phyloP scores from a whole-genome alignment of 192 early-diverging fungal genomes.

The Podila verticillata region DNA sequence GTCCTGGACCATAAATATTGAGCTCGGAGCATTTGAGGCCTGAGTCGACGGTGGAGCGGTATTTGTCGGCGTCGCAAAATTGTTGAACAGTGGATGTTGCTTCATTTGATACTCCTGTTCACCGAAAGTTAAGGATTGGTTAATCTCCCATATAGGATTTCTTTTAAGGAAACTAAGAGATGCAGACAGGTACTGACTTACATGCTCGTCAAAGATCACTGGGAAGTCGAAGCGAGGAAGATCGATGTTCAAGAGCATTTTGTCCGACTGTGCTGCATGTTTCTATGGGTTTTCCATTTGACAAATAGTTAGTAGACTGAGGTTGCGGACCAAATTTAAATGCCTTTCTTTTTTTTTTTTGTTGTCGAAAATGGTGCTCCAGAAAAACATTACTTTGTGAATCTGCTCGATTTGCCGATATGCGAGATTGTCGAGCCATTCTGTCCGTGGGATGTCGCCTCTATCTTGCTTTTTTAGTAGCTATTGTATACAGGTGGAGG shows the following conservation, averaged over 20 bases:
- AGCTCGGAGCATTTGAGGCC: constrained; percentile 8
- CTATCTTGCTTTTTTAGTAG: constrained; percentile 85
- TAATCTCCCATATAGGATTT: too few species aligned
- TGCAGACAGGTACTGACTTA: constrained; percentile 49
- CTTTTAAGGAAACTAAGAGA: too few species aligned
- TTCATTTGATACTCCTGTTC: constrained; percentile 65
- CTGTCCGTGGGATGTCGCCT: constrained; percentile 85
- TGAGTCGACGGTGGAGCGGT: constrained; percentile 24
- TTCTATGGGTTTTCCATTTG: constrained; percentile 26
- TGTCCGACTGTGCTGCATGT: constrained; percentile 61
- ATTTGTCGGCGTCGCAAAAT: constrained; percentile 15
- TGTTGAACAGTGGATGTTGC: constrained; percentile 3
- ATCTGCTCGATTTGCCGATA: constrained; percentile 91
- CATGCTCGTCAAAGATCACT: constrained; percentile 87
- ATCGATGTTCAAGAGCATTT: constrained; percentile 85
- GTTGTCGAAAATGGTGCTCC: too few species aligned
- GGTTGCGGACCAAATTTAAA: background rate
- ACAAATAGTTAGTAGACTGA: too few species aligned
- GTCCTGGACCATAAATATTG: constrained; percentile 74
- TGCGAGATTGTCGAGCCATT: constrained; percentile 93
- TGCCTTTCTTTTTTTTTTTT: background rate
- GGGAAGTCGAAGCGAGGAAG: constrained; percentile 98
- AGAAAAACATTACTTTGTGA: constrained; percentile 68
- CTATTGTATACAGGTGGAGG: constrained; percentile 26
- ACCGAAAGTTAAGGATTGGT: background rate